Evolutionary conservation across 2,329 filamentous ascomycete species (phyloP).

Genomic region (Gnomoniopsis sp.): DNA sequence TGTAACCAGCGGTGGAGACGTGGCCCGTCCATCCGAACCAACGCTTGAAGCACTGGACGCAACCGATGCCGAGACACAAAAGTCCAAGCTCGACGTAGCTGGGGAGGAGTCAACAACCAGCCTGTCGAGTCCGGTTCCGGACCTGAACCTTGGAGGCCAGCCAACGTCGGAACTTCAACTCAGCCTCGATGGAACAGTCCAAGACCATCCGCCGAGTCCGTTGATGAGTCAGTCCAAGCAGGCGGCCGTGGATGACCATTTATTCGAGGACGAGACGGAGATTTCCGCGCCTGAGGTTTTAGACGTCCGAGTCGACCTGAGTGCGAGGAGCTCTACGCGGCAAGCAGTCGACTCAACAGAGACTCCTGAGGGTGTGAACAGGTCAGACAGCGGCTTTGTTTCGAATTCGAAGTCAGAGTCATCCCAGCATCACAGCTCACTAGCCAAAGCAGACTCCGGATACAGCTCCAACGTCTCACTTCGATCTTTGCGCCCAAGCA

Average conservation of each 20-base stretch:
- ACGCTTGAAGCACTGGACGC: neutral
- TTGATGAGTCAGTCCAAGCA: constrained; percentile 44
- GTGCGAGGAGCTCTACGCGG: constrained; percentile 35
- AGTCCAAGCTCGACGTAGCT: neutral
- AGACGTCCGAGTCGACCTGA: constrained; percentile 40
- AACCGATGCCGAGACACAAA: neutral
- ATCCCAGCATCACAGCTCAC: constrained; percentile 35
- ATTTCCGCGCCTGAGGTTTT: constrained; percentile 34
- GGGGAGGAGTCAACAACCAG: neutral
- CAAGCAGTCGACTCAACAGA: constrained; percentile 20
- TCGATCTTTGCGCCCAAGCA: constrained; percentile 43
- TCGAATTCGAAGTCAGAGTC: constrained; percentile 42
- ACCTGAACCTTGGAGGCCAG: neutral
- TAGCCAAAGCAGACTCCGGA: constrained; percentile 59
- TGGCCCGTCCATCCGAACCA: neutral
- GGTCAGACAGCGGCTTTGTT: constrained; percentile 48
- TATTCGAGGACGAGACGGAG: constrained; percentile 41
- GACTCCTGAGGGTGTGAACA: constrained; percentile 25
- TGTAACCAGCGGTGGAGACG: no score
- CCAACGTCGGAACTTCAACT: constrained; percentile 27
- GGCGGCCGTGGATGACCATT: constrained; percentile 43
- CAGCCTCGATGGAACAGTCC: constrained; percentile 33
- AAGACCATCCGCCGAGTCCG: constrained; percentile 27
- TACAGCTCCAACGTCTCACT: constrained; percentile 60
- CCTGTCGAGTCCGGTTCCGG: constrained; percentile 1